phyloP scores from a whole-genome alignment of 345 rosid species.

The Eucalyptus camaldulensis region DNA sequence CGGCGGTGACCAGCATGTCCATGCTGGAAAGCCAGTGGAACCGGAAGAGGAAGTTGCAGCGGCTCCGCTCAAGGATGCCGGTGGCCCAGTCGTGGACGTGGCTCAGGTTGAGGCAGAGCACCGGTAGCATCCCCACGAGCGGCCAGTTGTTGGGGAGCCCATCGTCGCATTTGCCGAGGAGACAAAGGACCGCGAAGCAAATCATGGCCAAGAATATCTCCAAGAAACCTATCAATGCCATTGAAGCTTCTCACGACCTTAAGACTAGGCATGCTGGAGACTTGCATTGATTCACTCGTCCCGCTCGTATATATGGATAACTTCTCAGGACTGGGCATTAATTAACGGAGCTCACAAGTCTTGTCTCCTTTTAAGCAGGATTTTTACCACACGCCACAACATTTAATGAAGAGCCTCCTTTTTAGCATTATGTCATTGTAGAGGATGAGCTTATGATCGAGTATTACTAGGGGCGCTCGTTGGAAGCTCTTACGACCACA shows the following conservation, averaged over 20 bases:
- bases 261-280: neutral
- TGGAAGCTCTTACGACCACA: too few species aligned
- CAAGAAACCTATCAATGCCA: neutral
- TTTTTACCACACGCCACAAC: neutral
- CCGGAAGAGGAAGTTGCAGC: conserved; percentile 15
- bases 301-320: too few species aligned
- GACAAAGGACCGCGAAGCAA: conserved; percentile 8
- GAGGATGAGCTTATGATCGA: neutral
- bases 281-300: neutral
- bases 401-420: neutral
- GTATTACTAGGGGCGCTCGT: too few species aligned
- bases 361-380: neutral
- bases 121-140: conserved; percentile 45
- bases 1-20: conserved; percentile 22
- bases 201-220: conserved; percentile 16
- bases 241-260: neutral
- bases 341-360: too few species aligned
- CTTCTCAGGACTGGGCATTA: too few species aligned
- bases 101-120: conserved; percentile 6
- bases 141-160: conserved; percentile 24
- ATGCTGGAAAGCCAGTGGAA: conserved; percentile 15
- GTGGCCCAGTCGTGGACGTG: conserved; percentile 15
- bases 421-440: too few species aligned
- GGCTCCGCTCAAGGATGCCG: neutral
- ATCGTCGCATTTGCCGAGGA: neutral